Base-by-base conservation (phyloP, 805 yeast species). In the Pichia exigua region DNA sequence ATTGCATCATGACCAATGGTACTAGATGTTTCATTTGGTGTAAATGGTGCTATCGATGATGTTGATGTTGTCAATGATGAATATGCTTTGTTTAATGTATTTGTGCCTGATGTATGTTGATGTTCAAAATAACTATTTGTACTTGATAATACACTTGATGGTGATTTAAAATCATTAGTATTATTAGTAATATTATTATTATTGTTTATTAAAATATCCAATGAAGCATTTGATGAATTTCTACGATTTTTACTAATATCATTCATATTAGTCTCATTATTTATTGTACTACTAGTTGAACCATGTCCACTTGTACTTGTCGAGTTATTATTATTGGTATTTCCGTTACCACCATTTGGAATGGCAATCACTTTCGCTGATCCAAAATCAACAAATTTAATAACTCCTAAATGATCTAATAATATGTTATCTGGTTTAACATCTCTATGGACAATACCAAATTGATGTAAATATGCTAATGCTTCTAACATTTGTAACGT, bases 341-440 rank as follows among this genome's bases (percentile, higher is more conserved):
- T 44, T 13, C 45, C 43, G 26, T 49, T 48, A 17, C 40, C 27
- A 21, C 47, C 21, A 22, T 49, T 52, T 12, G 56, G 53, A 48
- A 80, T 80, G 1, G 87, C 87, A 56, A 83, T 80, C 12, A 91
- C 95, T 67, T 90, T 90, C 15, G 98, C 97, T 3, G 98, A 97
- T 38, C 99, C 99, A 66, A 94, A 94, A 69, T 94, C 99, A 49
- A 92, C 97, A 71, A 87, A 90, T 67, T 94, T 94, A 62, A 92
- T 85, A 17, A 91, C 89, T 21, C 97, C 97, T 70, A 84, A 83
- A 66, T 85, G 95, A 68, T 92, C 97, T 49, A 92, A 72, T 44
- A 92, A 70, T 45, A 92, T 85, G 63, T 94, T 92, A 59, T 89
- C 99, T 0, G 99, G 99, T 69, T 94, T 94, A 58, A 94, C 87